Evolutionary conservation across 2,329 filamentous ascomycete species (phyloP).

Genomic region (Hortaea werneckii): DNA sequence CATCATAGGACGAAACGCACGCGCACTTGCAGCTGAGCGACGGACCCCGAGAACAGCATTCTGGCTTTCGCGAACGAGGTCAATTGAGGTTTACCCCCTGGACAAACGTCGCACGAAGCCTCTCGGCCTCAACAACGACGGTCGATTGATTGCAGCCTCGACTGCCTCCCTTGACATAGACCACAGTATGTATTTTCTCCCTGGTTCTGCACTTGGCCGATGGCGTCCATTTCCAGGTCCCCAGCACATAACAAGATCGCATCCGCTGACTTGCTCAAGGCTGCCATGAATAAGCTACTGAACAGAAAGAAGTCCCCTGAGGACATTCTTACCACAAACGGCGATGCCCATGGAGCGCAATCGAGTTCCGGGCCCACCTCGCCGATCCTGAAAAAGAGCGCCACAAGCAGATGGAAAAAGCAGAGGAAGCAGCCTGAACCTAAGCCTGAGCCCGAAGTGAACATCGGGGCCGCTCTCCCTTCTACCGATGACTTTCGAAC

Average conservation of each 20-base stretch:
- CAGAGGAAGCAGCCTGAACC: slow-evolving; percentile 42
- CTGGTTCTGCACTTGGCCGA: not conserved
- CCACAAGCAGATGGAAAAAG: slow-evolving; percentile 32
- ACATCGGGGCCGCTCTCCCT: slow-evolving; percentile 65
- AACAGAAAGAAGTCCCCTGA: slow-evolving; percentile 62
- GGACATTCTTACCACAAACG: slow-evolving; percentile 22
- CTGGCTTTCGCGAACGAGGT: not conserved
- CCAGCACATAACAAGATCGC: not conserved
- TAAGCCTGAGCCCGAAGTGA: slow-evolving; percentile 53
- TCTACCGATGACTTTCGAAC: slow-evolving; percentile 85
- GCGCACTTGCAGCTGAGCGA: not conserved
- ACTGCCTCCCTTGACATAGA: not conserved
- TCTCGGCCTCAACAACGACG: not conserved
- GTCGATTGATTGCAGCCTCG: not conserved
- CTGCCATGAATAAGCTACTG: slow-evolving; percentile 65
- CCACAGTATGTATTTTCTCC: not conserved
- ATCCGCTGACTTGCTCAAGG: slow-evolving; percentile 9
- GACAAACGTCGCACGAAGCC: not conserved
- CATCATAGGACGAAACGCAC: not conserved
- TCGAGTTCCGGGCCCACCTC: slow-evolving; percentile 10
- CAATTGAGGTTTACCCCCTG: not conserved
- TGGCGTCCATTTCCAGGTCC: not conserved
- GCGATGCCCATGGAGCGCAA: slow-evolving; percentile 7
- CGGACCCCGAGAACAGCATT: not conserved
- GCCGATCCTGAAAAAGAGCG: slow-evolving; percentile 21